These are phyloP conservation scores for Parsonsia alboflavescens DNA, from an alignment of 257 asterid genomes.

Conservation along the genomic window DNA sequence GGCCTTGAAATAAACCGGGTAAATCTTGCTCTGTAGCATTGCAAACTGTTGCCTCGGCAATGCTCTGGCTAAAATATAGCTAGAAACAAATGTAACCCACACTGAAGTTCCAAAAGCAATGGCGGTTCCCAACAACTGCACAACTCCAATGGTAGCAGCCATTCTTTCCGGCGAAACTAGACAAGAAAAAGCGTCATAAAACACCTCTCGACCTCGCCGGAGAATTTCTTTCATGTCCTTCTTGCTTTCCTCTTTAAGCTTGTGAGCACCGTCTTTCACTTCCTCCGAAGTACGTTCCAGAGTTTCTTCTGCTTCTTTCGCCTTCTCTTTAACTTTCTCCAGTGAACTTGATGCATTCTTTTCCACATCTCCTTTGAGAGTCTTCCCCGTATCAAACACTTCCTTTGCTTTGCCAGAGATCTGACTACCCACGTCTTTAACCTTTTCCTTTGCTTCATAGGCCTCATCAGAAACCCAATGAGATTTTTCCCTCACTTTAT, in stretches of 20 bases:
- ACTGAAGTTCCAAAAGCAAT: slow-evolving; percentile 61
- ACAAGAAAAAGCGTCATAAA: slow-evolving; percentile 23
- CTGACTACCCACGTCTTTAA: not conserved
- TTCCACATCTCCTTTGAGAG: slow-evolving; percentile 8
- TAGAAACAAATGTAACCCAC: slow-evolving; percentile 76
- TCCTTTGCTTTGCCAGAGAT: not conserved
- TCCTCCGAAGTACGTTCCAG: not conserved
- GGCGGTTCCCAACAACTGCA: slow-evolving; percentile 53
- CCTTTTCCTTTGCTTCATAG: slow-evolving; percentile 7
- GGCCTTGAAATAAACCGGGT: slow-evolving; percentile 65
- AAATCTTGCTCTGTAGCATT: slow-evolving; percentile 63
- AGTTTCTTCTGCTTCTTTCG: slow-evolving; percentile 18
- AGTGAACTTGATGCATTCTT: slow-evolving; percentile 10
- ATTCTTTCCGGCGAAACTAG: slow-evolving; percentile 19
- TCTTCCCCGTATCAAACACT: slow-evolving; percentile 16
- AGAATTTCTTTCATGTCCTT: slow-evolving; percentile 35
- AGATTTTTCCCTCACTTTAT: slow-evolving; percentile 17
- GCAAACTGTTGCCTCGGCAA: slow-evolving; percentile 76
- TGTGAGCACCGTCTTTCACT: slow-evolving; percentile 14
- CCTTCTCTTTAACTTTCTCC: slow-evolving; percentile 21
- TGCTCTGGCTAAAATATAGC: slow-evolving; percentile 51
- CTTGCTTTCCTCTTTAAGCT: slow-evolving; percentile 29
- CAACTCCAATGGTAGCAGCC: slow-evolving; percentile 23
- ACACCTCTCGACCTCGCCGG: slow-evolving; percentile 24
- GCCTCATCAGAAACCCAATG: not conserved